Base-by-base conservation (phyloP, 2,329 filamentous ascomycete species). In the Aspergillus cejpii region DNA sequence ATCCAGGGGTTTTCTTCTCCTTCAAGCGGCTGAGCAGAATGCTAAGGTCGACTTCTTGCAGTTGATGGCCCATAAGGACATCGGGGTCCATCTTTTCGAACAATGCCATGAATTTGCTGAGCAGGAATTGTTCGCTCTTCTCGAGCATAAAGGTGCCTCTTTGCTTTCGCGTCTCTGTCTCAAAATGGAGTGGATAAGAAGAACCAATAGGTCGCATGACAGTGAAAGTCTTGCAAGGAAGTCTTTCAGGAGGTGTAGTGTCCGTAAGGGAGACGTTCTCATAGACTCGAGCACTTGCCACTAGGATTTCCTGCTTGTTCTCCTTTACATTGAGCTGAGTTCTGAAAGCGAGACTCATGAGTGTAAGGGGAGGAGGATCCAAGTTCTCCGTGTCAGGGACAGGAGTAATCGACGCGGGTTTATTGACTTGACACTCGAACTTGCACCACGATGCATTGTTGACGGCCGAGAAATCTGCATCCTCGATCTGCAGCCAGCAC, bases 361-460 rank as follows among this genome's bases (percentile, higher is more conserved):
- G 70, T 1, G 90, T 97, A 60, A 98, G 72, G 6, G 89, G 87
- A 17, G 92, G 92, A 1, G 83, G 79, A 40, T 96, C 88, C 27
- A 90, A 65, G 50, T 82, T 87, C 51, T 96, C 89, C 0, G 83
- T 81, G 40, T 95, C 88, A 51, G 76, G 83, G 41, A 92, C 65
- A 3, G 82, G 75, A 0, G 79, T 80, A 48, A 98, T 80, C 58
- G 80, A 79, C 57, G 84, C 82, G 1, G 92, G 91, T 50, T 89
- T 85, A 27, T 79, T 77, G 37, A 89, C 85, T 56, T 85, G 78
- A 39, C 94, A 82, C 67, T 98, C 92, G 8, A 98, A 80, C 68
- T 96, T 97, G 75, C 92, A 96, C 79, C 94, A 92, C 0, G 92
- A 98, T 8, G 89, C 86, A 57, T 96, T 96, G 66, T 88, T 91